Percentiles rank a stretch among this genome's conserved stretches.
Evolutionary conservation across 2,329 filamentous ascomycete genomes (phyloP).

Genomic region (Metarhizium album): DNA sequence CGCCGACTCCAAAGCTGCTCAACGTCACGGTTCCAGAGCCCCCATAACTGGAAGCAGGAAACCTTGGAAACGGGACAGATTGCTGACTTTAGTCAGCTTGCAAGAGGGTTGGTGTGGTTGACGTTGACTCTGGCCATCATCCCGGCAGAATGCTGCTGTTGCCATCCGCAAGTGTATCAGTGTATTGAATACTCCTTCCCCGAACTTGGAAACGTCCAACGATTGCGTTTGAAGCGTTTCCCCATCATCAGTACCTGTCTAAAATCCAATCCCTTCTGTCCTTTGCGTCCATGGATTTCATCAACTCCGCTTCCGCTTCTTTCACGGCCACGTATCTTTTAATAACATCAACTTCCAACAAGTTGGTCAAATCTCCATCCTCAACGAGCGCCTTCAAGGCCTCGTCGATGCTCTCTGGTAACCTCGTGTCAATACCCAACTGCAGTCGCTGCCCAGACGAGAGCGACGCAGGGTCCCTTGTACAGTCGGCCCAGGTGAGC

Average conservation of each 20-base stretch:
- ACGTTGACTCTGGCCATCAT: too few relatives aligned
- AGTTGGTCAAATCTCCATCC: conserved; percentile 33
- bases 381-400: conserved; percentile 40
- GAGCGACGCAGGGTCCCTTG: conserved; percentile 41
- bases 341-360: conserved; percentile 41
- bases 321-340: conserved; percentile 49
- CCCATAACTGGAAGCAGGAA: too few relatives aligned
- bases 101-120: too few relatives aligned
- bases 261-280: conserved; percentile 49
- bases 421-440: conserved; percentile 41
- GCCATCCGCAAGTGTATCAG: too few relatives aligned
- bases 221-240: too few relatives aligned
- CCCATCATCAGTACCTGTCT: conserved; percentile 53
- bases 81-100: too few relatives aligned
- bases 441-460: conserved; percentile 33
- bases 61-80: too few relatives aligned
- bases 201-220: too few relatives aligned
- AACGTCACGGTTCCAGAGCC: too few relatives aligned
- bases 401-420: conserved; percentile 44
- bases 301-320: conserved; percentile 37
- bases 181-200: too few relatives aligned
- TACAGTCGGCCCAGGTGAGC: conserved; percentile 42
- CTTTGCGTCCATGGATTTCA: conserved; percentile 32
- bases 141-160: too few relatives aligned
- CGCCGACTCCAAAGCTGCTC: too few relatives aligned